Percentiles rank a stretch among this genome's conserved stretches.
These are phyloP conservation scores for Xylariales sp. DNA, from an alignment of 2,329 filamentous ascomycete species.

Conservation along the genomic window DNA sequence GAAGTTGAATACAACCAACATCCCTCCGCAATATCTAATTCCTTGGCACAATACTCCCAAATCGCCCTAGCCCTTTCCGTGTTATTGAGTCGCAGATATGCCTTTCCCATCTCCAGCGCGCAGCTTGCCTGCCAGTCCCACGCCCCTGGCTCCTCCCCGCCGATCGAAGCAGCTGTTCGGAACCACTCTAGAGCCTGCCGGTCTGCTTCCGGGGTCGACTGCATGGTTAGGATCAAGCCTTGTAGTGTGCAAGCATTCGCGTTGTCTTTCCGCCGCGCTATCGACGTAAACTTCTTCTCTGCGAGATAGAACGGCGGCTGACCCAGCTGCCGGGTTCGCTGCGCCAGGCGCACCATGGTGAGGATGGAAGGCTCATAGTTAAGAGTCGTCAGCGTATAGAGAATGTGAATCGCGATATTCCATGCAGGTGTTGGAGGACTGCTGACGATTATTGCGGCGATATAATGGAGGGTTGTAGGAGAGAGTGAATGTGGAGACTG, in stretches of 20 bases:
- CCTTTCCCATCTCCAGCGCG: slow-evolving; percentile 23
- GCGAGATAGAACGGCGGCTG: slow-evolving; percentile 15
- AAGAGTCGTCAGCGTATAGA: slow-evolving; percentile 26
- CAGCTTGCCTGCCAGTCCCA: slow-evolving; percentile 33
- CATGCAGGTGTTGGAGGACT: slow-evolving; percentile 7
- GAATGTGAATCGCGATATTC: slow-evolving; percentile 28
- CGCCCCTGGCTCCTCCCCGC: slow-evolving; percentile 8
- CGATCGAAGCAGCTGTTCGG: slow-evolving; percentile 3
- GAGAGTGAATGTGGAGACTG: slow-evolving; percentile 20
- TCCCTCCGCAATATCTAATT: slow-evolving; percentile 25
- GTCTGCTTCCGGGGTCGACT: slow-evolving; percentile 8
- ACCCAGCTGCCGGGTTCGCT: slow-evolving; percentile 10
- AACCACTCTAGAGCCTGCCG: slow-evolving; percentile 6
- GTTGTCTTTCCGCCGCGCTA: not conserved
- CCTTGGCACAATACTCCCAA: slow-evolving; percentile 20
- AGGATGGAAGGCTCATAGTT: slow-evolving; percentile 33
- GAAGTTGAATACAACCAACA: slow-evolving; percentile 23
- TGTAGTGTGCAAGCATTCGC: slow-evolving; percentile 33
- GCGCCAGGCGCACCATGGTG: slow-evolving; percentile 22
- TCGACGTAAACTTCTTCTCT: slow-evolving; percentile 17
- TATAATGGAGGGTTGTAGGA: slow-evolving; percentile 26
- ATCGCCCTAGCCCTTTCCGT: slow-evolving; percentile 18
- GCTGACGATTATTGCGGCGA: slow-evolving; percentile 21
- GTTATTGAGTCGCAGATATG: slow-evolving; percentile 19
- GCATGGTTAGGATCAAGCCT: slow-evolving; percentile 22